Base-by-base conservation (phyloP, 2,329 filamentous ascomycete genomes). In the Coleophoma cylindrospora region DNA sequence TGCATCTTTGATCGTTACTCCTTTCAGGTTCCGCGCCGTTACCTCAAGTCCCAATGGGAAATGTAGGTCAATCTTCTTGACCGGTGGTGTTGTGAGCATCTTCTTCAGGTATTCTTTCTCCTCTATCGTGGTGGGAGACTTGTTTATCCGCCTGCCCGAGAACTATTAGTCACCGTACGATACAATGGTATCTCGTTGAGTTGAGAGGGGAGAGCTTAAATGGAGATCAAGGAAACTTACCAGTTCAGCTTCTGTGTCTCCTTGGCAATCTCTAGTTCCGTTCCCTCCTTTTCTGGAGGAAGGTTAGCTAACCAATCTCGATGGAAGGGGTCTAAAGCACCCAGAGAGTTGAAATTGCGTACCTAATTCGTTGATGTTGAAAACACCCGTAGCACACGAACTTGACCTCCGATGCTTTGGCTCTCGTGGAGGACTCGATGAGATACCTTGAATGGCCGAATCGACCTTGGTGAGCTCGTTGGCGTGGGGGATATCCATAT, bases 1-100 rank as follows among this genome's bases (percentile, higher is more conserved):
- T 51, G 91, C 91, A 71, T 97, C 92, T 77, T 96, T 96, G 78
- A 97, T 92, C 50, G 92, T 97, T 60, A 97, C 91, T 50, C 92
- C 92, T 71, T 91, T 92, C 62, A 91, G 75, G 73, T 96, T 97
- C 65, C 92, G 83, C 66, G 91, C 92, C 33, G 87, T 89, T 59
- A 96, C 88, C 65, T 92, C 85, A 50, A 94, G 80, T 47, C 92
- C 92, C 48, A 95, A 76, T 14, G 89, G 89, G 78, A 95, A 96
- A 72, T 91, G 84, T 43, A 97, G 79, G 71, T 96, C 91, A 71
- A 97, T 92, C 76, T 89, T 92, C 80, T 94, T 95, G 70, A 97
- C 82, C 34, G 87, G 84, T 44, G 92, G 92, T 54, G 74, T 84
- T 62, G 88, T 86, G 60, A 97, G 83, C 54, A 78, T 74, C 69